phyloP scores from a whole-genome alignment of 495 filamentous ascomycete species.

The Penicillium daleae region DNA sequence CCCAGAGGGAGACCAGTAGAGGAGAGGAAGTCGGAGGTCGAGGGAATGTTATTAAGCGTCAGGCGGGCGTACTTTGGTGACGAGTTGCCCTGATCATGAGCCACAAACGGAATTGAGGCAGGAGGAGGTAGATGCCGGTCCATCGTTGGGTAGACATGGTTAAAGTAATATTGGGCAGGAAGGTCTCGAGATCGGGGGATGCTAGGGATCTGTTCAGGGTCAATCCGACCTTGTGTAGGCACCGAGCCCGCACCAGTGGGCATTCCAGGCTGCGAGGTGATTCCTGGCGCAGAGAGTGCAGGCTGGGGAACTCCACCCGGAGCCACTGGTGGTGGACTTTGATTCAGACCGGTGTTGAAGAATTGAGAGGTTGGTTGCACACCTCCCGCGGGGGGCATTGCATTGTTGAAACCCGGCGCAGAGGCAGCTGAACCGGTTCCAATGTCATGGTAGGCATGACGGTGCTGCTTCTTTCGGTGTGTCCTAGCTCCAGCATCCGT shows the following conservation, averaged over 20 bases:
- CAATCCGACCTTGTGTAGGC: constrained; percentile 73
- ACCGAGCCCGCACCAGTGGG: constrained; percentile 45
- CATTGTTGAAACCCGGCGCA: constrained; percentile 67
- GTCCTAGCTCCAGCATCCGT: constrained; percentile 60
- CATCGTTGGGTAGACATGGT: constrained; percentile 90
- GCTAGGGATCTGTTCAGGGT: constrained; percentile 93
- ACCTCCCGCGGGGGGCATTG: constrained; percentile 55
- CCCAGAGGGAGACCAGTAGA: constrained; percentile 84
- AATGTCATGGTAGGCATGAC: constrained; percentile 89
- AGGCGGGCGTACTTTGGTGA: constrained; percentile 93
- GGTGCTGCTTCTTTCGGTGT: constrained; percentile 91
- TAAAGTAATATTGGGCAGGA: constrained; percentile 80
- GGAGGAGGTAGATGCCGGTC: constrained; percentile 89
- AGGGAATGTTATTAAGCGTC: constrained; percentile 88
- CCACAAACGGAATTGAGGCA: constrained; percentile 86
- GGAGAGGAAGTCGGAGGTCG: constrained; percentile 75
- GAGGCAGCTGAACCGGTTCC: constrained; percentile 55
- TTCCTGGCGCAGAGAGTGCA: constrained; percentile 53
- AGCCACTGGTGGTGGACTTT: constrained; percentile 52
- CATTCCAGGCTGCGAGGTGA: constrained; percentile 58
- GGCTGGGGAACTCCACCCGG: constrained; percentile 58
- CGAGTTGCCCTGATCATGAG: constrained; percentile 93
- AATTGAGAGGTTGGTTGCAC: constrained; percentile 65
- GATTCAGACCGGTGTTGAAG: constrained; percentile 67
- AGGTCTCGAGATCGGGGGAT: constrained; percentile 83